Evolutionary conservation across 2,329 filamentous ascomycete species (phyloP).

Genomic region (Phaeosphaeriaceae sp.): DNA sequence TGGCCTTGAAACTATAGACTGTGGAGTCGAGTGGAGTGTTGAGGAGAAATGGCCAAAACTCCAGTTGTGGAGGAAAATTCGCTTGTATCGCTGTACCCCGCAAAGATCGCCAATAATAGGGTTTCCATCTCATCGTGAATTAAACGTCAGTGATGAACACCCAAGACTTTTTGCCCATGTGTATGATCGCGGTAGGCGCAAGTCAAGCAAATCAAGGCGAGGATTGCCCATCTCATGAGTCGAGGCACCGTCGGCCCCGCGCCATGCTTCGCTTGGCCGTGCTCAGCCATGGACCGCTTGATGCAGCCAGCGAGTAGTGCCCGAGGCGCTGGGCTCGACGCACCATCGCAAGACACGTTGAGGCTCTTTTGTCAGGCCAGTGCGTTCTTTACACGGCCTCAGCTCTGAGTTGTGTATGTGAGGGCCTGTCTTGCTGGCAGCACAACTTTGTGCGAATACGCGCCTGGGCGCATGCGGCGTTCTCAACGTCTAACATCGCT

Average conservation of each 20-base stretch:
- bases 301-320: constrained; percentile 14
- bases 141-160: neutral
- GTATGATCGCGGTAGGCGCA: neutral
- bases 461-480: constrained; percentile 4
- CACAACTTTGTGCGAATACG: constrained; percentile 1
- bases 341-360: constrained; percentile 15
- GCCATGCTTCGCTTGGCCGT: constrained; percentile 7
- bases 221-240: neutral
- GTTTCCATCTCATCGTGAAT: neutral
- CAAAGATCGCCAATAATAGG: constrained; percentile 1
- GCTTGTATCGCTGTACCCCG: constrained; percentile 7
- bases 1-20: constrained; percentile 9
- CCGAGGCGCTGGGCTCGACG: constrained; percentile 10
- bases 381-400: constrained; percentile 14
- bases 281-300: constrained; percentile 4
- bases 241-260: constrained; percentile 1
- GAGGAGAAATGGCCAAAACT: neutral
- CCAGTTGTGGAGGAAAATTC: neutral
- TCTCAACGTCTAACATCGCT: constrained; percentile 10
- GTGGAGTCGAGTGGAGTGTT: constrained; percentile 7
- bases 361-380: constrained; percentile 15
- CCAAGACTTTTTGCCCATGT: neutral
- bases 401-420: constrained; percentile 8
- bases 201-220: constrained; percentile 10
- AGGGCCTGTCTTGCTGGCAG: neutral